phyloP scores from a whole-genome alignment of 2,329 filamentous ascomycete species.

The Blastomyces percursus region DNA sequence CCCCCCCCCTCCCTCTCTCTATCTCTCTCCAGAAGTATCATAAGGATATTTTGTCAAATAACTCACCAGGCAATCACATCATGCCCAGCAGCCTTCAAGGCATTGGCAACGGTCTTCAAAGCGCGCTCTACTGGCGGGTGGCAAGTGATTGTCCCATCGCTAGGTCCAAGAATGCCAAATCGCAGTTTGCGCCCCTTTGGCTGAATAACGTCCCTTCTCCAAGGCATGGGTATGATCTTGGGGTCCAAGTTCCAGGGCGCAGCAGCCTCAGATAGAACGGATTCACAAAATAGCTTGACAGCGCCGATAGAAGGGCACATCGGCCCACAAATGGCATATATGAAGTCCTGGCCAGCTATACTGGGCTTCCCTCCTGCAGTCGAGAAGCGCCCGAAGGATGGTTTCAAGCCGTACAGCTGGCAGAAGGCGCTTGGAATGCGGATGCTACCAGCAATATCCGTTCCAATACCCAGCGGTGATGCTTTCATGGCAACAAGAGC shows the following conservation, averaged over 20 bases:
- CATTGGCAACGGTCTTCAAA: conserved; percentile 23
- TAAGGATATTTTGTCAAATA: conserved; percentile 1
- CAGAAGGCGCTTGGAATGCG: conserved; percentile 31
- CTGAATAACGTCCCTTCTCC: conserved; percentile 25
- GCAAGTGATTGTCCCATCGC: conserved; percentile 27
- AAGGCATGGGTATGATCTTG: conserved; percentile 30
- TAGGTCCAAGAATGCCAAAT: conserved; percentile 28
- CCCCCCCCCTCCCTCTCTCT: background rate
- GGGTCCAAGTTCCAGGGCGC: conserved; percentile 31
- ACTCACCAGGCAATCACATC: conserved; percentile 26
- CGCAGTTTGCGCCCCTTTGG: conserved; percentile 27
- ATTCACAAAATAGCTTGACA: conserved; percentile 27
- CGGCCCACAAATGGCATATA: conserved; percentile 30
- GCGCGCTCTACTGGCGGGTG: conserved; percentile 31
- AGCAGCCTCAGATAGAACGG: conserved; percentile 24
- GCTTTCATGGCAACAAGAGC: conserved; percentile 26
- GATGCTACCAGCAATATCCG: conserved; percentile 34
- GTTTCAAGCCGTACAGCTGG: conserved; percentile 31
- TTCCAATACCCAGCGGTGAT: conserved; percentile 26
- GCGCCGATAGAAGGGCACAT: conserved; percentile 27
- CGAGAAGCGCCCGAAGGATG: conserved; percentile 30
- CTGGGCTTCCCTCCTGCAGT: conserved; percentile 26
- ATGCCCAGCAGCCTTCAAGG: conserved; percentile 28
- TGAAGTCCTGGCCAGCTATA: conserved; percentile 31
- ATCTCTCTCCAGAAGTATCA: background rate